Conservation (phyloP, 2,329 filamentous ascomycete species). For the Beauveria australis region DNA sequence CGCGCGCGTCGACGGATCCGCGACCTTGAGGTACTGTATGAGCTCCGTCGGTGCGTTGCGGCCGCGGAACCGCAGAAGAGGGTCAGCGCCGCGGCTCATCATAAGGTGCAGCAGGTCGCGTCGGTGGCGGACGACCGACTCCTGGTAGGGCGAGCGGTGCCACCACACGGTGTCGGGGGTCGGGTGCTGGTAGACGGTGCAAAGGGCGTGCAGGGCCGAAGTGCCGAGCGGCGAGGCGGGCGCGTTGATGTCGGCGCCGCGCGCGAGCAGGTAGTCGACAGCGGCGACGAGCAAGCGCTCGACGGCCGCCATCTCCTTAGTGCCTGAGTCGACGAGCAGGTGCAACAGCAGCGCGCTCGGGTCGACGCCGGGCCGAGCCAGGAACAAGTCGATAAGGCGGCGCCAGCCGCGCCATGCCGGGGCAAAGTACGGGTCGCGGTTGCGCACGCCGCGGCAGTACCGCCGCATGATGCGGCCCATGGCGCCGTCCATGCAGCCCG, state of each 20-base stretch:
- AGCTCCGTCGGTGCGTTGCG: not conserved
- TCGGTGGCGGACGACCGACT: not conserved
- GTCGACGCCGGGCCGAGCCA: not conserved
- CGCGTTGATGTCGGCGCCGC: constrained; percentile 7
- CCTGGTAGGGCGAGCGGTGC: constrained; percentile 4
- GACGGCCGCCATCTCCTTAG: not conserved
- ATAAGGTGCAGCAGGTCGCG: not conserved
- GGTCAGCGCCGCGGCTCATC: constrained; percentile 8
- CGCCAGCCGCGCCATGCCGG: not conserved
- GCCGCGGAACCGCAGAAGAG: not conserved
- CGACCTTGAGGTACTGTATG: not conserved
- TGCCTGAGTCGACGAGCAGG: constrained; percentile 7
- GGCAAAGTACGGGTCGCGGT: not conserved
- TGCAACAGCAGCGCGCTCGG: constrained; percentile 3
- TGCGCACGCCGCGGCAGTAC: constrained; percentile 2
- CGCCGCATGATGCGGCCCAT: constrained; percentile 5
- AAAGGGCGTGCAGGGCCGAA: constrained; percentile 2
- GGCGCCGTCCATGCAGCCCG: constrained; percentile 6
- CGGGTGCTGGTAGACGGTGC: constrained; percentile 3
- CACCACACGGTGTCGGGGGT: constrained; percentile 3
- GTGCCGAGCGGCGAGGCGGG: not conserved
- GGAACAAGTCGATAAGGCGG: not conserved
- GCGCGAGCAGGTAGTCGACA: not conserved
- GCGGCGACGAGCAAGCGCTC: constrained; percentile 1
- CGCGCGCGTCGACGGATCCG: constrained; percentile 1